phyloP scores from a whole-genome alignment of 2,329 filamentous ascomycete genomes.

The Aspergillus pseudonomiae region DNA sequence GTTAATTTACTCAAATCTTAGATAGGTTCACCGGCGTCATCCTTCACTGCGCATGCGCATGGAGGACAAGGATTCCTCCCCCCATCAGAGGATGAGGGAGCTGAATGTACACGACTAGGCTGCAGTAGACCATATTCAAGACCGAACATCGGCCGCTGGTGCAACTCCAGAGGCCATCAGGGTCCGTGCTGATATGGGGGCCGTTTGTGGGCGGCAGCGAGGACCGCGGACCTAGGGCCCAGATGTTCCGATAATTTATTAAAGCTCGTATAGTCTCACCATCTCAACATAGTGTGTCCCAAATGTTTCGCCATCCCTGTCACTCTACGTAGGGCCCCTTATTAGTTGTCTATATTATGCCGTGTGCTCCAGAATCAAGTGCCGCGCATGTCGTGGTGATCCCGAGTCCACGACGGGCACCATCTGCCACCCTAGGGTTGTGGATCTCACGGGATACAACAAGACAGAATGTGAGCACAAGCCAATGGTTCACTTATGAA shows the following conservation, averaged over 20 bases:
- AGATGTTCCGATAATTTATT: background rate
- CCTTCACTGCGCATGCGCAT: background rate
- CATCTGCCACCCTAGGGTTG: background rate
- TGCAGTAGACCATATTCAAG: background rate
- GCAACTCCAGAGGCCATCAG: background rate
- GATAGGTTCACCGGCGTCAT: background rate
- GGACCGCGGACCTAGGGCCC: background rate
- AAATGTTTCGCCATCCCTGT: background rate
- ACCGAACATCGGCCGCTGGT: background rate
- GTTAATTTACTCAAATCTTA: background rate
- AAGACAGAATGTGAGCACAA: background rate
- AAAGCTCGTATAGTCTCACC: background rate
- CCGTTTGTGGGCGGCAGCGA: background rate
- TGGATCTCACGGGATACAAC: background rate
- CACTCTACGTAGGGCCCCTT: background rate
- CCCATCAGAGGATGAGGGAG: background rate
- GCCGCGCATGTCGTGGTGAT: background rate
- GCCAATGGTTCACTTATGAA: constrained; percentile 3
- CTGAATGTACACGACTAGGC: background rate
- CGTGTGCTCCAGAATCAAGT: background rate
- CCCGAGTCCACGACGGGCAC: background rate
- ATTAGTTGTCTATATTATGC: background rate
- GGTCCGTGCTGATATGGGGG: background rate
- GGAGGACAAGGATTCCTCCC: background rate
- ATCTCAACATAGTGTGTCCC: background rate